Conservation (phyloP, 176 grass and related monocot genomes). For the Zoysia pacifica region DNA sequence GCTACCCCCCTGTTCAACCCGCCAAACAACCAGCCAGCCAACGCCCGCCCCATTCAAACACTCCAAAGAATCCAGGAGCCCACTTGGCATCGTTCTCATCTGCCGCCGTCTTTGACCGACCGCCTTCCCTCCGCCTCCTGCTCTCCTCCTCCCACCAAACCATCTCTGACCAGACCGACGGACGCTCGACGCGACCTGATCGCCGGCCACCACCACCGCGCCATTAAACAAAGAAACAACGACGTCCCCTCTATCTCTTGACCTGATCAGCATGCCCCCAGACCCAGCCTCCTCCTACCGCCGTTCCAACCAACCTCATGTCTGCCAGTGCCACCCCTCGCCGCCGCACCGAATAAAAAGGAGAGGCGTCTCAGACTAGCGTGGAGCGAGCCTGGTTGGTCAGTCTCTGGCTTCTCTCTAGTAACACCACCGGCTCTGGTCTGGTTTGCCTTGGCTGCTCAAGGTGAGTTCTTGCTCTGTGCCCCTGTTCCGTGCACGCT, state of each 20-base stretch:
- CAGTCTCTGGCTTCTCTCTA: neutral
- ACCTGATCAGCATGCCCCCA: slow-evolving; percentile 21
- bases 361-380: neutral
- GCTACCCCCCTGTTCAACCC: neutral
- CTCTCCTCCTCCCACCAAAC: neutral
- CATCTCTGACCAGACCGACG: neutral
- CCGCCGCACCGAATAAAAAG: neutral
- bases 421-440: neutral
- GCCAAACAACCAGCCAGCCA: too few species aligned
- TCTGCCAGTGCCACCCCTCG: too few species aligned
- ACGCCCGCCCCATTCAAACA: neutral
- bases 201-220: neutral
- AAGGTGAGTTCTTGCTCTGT: too few species aligned
- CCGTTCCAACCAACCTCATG: too few species aligned
- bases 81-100: neutral
- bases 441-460: neutral
- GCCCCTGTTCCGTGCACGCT: too few species aligned
- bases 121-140: neutral
- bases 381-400: neutral
- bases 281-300: neutral
- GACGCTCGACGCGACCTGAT: neutral
- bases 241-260: slow-evolving; percentile 1
- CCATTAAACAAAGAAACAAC: slow-evolving; percentile 6
- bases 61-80: neutral
- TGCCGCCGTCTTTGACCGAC: slow-evolving; percentile 37